Evolutionary conservation across 352 stramenopile genomes (phyloP).

Genomic region (Peronospora destructor): DNA sequence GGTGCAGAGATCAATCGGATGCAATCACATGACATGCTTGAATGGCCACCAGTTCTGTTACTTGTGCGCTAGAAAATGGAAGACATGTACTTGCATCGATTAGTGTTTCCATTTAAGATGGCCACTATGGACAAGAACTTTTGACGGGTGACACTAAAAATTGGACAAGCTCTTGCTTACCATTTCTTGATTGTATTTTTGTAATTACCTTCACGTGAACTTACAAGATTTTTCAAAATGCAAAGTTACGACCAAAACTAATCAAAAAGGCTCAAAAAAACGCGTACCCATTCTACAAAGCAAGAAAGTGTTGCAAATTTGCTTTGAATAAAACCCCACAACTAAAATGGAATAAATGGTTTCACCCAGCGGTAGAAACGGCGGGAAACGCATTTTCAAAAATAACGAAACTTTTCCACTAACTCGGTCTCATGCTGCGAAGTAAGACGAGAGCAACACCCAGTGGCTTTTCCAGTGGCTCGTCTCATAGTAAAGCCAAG

Average conservation of each 20-base stretch:
- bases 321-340: too few species aligned
- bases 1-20: slow-evolving; percentile 45
- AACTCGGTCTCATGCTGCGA: slow-evolving; percentile 9
- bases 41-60: slow-evolving; percentile 67
- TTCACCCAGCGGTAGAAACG: slow-evolving; percentile 7
- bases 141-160: neutral
- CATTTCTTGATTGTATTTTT: too few species aligned
- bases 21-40: slow-evolving; percentile 49
- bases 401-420: too few species aligned
- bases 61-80: slow-evolving; percentile 31
- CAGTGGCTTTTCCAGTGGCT: slow-evolving; percentile 9
- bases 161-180: neutral
- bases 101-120: slow-evolving; percentile 1
- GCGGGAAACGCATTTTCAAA: slow-evolving; percentile 17
- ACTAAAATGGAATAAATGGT: neutral
- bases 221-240: too few species aligned
- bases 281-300: too few species aligned
- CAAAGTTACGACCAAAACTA: too few species aligned
- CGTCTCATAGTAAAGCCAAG: slow-evolving; percentile 29
- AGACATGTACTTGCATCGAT: slow-evolving; percentile 32
- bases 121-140: neutral
- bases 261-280: too few species aligned
- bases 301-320: too few species aligned
- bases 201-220: too few species aligned
- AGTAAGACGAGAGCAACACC: slow-evolving; percentile 26